Conservation (phyloP, 768 basidiomycete genomes). For the Auriscalpium orientale region DNA sequence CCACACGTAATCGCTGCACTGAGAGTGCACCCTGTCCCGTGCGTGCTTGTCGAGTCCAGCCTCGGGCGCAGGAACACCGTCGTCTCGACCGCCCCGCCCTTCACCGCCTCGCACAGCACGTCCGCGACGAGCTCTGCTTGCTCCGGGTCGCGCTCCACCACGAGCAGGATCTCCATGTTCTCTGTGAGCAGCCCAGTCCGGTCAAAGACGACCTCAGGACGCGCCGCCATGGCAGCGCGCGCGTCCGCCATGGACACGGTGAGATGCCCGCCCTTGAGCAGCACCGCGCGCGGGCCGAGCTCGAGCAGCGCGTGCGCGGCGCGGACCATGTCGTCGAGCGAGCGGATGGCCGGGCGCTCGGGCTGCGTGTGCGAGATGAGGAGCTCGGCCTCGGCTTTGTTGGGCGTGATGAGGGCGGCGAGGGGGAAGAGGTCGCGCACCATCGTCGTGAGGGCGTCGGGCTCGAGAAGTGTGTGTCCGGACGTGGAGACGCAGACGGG, state of each 20-base stretch:
- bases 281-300: conserved; percentile 47
- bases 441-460: conserved; percentile 55
- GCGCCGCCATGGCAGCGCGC: background rate
- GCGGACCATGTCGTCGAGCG: conserved; percentile 51
- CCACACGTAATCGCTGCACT: conserved; percentile 70
- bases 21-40: conserved; percentile 93
- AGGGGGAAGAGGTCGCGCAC: conserved; percentile 62
- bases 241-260: conserved; percentile 40
- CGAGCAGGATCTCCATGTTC: conserved; percentile 58
- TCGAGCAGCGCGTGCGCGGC: conserved; percentile 43
- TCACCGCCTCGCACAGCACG: conserved; percentile 40
- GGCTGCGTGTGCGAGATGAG: conserved; percentile 39
- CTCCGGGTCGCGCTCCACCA: conserved; percentile 15
- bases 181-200: conserved; percentile 31
- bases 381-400: conserved; percentile 71
- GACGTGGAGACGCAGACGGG: conserved; percentile 91
- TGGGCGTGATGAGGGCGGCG: conserved; percentile 73
- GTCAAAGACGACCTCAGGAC: background rate
- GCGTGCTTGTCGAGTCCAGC: conserved; percentile 65
- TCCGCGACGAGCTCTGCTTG: conserved; percentile 48
- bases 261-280: conserved; percentile 86
- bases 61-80: conserved; percentile 55
- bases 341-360: conserved; percentile 25
- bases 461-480: conserved; percentile 68
- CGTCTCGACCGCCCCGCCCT: conserved; percentile 14